Evolutionary conservation across 495 filamentous ascomycete genomes (phyloP).

Genomic region (Physcia stellaris): DNA sequence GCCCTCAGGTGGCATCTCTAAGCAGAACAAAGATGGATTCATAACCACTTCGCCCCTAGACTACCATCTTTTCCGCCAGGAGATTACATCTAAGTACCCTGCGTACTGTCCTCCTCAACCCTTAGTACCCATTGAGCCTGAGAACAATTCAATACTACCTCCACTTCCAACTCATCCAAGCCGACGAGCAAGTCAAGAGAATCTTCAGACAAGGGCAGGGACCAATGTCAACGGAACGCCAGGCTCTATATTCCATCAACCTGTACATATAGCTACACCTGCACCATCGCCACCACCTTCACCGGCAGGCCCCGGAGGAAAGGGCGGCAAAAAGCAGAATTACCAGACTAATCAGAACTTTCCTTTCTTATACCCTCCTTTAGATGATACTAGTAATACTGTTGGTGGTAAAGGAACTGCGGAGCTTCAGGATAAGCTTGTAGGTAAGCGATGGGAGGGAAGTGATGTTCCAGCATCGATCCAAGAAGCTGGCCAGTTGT

Average conservation of each 20-base stretch:
- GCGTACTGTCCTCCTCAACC: conserved; percentile 83
- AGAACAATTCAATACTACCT: conserved; percentile 81
- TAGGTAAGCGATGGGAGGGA: conserved; percentile 75
- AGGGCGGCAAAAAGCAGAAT: conserved; percentile 95
- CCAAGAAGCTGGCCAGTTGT: conserved; percentile 86
- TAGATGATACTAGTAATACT: conserved; percentile 68
- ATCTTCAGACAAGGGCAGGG: conserved; percentile 29
- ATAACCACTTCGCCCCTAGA: conserved; percentile 90
- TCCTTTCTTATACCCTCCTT: conserved; percentile 88
- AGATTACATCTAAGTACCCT: conserved; percentile 97
- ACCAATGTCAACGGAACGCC: conserved; percentile 30
- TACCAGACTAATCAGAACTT: conserved; percentile 99
- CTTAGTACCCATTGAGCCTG: conserved; percentile 71
- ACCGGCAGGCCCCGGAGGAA: conserved; percentile 73
- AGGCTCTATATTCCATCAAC: conserved; percentile 83
- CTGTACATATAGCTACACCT: conserved; percentile 94
- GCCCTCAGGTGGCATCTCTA: conserved; percentile 19
- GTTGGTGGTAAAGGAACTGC: conserved; percentile 77
- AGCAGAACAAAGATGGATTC: conserved; percentile 31
- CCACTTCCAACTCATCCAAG: conserved; percentile 63
- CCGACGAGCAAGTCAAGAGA: conserved; percentile 26
- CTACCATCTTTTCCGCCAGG: conserved; percentile 91
- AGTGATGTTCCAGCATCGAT: conserved; percentile 86
- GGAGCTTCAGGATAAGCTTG: conserved; percentile 58
- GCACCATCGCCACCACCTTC: conserved; percentile 95